Percentiles rank a stretch among this genome's conserved stretches.
Evolutionary conservation across 2,329 filamentous ascomycete genomes (phyloP).

Genomic region (Apiospora aurea): DNA sequence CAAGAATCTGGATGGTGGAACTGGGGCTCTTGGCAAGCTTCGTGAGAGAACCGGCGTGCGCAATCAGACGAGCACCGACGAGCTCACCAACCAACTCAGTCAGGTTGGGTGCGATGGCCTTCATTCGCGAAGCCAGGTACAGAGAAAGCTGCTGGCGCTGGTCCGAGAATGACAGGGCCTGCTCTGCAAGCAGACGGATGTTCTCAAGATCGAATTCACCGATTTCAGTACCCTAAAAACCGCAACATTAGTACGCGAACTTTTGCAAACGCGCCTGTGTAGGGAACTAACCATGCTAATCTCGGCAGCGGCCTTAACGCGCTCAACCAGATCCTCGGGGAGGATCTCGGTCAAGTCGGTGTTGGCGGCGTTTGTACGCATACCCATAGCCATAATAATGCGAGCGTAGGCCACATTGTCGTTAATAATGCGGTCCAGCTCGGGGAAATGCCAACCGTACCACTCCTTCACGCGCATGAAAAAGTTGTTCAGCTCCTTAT

Average conservation of each 20-base stretch:
- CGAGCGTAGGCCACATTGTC: constrained; percentile 95
- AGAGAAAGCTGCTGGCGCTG: constrained; percentile 87
- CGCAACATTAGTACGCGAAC: background rate
- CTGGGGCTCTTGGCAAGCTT: constrained; percentile 94
- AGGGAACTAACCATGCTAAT: constrained; percentile 74
- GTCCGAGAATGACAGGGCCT: constrained; percentile 91
- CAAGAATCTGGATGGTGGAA: constrained; percentile 96
- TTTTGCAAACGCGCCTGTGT: background rate
- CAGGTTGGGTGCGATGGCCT: constrained; percentile 94
- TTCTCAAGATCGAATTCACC: constrained; percentile 90
- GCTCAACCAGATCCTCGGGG: constrained; percentile 91
- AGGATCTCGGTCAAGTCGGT: constrained; percentile 88
- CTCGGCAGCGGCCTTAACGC: constrained; percentile 93
- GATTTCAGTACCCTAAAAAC: constrained; percentile 80
- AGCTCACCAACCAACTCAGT: constrained; percentile 92
- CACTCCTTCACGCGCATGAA: constrained; percentile 99
- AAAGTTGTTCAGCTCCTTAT: constrained; percentile 99
- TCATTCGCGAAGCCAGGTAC: constrained; percentile 93
- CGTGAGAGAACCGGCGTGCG: constrained; percentile 92
- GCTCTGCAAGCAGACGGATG: constrained; percentile 89
- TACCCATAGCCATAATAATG: constrained; percentile 87
- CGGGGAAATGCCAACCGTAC: constrained; percentile 99
- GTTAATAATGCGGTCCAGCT: constrained; percentile 95
- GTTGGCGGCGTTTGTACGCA: constrained; percentile 79
- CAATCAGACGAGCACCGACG: constrained; percentile 92